Evolutionary conservation across 1,139 yeast species (phyloP).

Genomic region (Candida gigantensis): DNA sequence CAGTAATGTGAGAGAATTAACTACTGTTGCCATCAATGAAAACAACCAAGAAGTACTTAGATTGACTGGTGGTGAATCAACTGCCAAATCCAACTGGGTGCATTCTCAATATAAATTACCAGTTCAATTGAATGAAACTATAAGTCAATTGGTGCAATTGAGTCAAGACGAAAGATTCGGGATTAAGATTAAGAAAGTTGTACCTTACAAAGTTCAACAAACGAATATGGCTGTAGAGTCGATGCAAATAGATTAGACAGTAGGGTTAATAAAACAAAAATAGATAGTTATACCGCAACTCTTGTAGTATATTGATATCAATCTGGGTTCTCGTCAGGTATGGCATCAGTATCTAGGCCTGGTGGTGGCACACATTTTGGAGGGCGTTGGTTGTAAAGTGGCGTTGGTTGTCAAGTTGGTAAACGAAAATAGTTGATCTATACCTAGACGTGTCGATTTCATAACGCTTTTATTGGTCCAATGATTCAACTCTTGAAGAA

Average conservation of each 20-base stretch:
- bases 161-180: constrained; percentile 70
- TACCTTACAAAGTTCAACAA: constrained; percentile 45
- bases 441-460: not conserved
- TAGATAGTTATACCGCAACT: not conserved
- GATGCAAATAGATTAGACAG: constrained; percentile 40
- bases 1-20: constrained; percentile 71
- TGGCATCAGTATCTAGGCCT: too few relatives aligned
- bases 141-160: constrained; percentile 56
- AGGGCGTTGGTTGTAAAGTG: too few relatives aligned
- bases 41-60: constrained; percentile 57
- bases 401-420: not conserved
- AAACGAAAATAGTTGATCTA: not conserved
- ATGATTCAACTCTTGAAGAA: too few relatives aligned
- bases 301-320: too few relatives aligned
- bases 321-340: too few relatives aligned
- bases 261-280: not conserved
- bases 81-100: constrained; percentile 78
- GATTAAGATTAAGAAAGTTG: constrained; percentile 60
- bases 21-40: constrained; percentile 55
- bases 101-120: constrained; percentile 68
- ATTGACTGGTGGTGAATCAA: constrained; percentile 74
- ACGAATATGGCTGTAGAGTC: constrained; percentile 23
- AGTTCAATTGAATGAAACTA: constrained; percentile 47
- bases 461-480: too few relatives aligned
- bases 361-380: too few relatives aligned